These are phyloP conservation scores for Ceratobasidium sp. DNA, from an alignment of 1,284 basidiomycete genomes.

Conservation along the genomic window DNA sequence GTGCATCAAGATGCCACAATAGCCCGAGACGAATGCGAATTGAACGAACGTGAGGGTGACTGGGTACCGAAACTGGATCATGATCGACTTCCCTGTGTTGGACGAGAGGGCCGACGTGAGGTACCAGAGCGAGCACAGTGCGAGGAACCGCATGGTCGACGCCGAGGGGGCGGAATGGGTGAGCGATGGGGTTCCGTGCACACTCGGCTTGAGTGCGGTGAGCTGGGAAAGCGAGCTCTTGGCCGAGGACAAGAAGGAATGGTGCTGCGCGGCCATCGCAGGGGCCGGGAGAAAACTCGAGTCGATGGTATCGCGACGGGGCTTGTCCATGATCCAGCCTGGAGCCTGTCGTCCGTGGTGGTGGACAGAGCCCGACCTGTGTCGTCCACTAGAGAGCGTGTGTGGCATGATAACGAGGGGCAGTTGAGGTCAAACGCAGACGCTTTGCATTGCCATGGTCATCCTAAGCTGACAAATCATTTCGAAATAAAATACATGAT, in stretches of 20 bases:
- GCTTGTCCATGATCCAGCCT: conserved; percentile 43
- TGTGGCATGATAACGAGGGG: conserved; percentile 18
- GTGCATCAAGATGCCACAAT: conserved; percentile 84
- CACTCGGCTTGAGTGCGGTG: conserved; percentile 23
- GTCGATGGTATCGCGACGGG: conserved; percentile 19
- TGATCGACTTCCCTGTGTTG: conserved; percentile 89
- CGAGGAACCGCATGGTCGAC: conserved; percentile 54
- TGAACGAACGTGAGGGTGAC: conserved; percentile 97
- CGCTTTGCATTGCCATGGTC: neutral
- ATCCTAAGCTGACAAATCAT: conserved; percentile 23
- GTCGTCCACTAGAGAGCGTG: conserved; percentile 30
- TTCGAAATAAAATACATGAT: conserved; percentile 26
- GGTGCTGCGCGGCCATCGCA: conserved; percentile 6
- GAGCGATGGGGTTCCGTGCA: neutral
- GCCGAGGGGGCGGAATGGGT: conserved; percentile 15
- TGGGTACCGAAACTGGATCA: conserved; percentile 87
- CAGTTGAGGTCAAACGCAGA: conserved; percentile 12
- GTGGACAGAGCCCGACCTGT: conserved; percentile 20
- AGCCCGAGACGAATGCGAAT: conserved; percentile 91
- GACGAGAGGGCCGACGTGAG: conserved; percentile 86
- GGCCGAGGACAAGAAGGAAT: conserved; percentile 29
- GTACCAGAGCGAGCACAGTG: conserved; percentile 84
- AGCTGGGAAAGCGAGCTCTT: conserved; percentile 18
- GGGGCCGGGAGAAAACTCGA: conserved; percentile 34
- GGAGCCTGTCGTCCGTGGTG: conserved; percentile 13